A percentile compares a stretch with the other conserved stretches of the same genome.
These are phyloP conservation scores for Pseudogymnoascus sp. DNA, from an alignment of 2,329 filamentous ascomycete species.

Conservation along the genomic window DNA sequence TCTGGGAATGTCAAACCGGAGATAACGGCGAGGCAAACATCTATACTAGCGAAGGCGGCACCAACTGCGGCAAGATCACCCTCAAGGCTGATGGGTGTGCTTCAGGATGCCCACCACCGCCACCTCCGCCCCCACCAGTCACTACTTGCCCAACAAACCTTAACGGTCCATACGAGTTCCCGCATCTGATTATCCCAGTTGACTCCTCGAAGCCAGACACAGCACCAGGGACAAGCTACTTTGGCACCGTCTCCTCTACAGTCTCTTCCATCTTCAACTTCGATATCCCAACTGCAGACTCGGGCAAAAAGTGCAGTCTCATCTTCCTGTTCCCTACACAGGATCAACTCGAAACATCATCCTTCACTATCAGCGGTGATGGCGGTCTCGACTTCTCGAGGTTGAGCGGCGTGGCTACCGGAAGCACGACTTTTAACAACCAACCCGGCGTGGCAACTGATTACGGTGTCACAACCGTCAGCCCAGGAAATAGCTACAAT, in stretches of 20 bases:
- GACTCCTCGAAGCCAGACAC: slow-evolving; percentile 45
- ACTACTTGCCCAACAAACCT: slow-evolving; percentile 33
- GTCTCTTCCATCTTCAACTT: slow-evolving; percentile 62
- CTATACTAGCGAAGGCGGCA: slow-evolving; percentile 24
- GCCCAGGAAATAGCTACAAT: slow-evolving; percentile 47
- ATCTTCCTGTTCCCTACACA: slow-evolving; percentile 58
- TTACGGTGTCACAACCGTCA: slow-evolving; percentile 37
- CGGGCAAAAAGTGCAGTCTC: slow-evolving; percentile 53
- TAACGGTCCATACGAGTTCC: slow-evolving; percentile 44
- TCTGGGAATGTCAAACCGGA: slow-evolving; percentile 46
- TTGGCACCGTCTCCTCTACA: slow-evolving; percentile 46
- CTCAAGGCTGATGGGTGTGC: slow-evolving; percentile 33
- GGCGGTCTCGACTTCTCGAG: slow-evolving; percentile 46
- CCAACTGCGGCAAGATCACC: slow-evolving; percentile 31
- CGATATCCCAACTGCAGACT: slow-evolving; percentile 47
- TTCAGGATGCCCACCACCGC: neutral
- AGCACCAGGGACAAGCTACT: slow-evolving; percentile 44
- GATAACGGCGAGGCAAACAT: slow-evolving; percentile 34
- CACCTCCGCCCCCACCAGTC: neutral
- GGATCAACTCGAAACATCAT: slow-evolving; percentile 49
- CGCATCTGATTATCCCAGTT: slow-evolving; percentile 56
- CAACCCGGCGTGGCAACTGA: slow-evolving; percentile 38
- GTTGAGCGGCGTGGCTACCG: slow-evolving; percentile 39
- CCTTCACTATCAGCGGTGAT: slow-evolving; percentile 46
- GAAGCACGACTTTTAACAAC: slow-evolving; percentile 47